Evolutionary conservation across 164 flowering plant species (phyloP).

Genomic region (Nymphaea colorata): DNA sequence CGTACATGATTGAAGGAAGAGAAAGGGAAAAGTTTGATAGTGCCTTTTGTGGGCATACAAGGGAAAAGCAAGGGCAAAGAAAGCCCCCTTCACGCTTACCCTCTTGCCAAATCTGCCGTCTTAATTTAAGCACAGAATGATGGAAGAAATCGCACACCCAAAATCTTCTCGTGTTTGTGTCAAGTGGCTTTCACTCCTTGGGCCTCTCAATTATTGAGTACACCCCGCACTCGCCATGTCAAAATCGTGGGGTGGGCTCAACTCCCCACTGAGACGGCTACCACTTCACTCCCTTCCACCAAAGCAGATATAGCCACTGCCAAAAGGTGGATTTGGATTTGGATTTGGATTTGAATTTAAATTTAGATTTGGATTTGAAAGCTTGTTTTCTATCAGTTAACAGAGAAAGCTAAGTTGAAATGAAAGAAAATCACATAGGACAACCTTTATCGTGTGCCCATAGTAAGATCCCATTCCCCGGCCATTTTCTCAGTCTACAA

Average conservation of each 20-base stretch:
- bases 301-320: background rate
- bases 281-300: background rate
- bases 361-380: no score
- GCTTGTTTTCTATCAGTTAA: no score
- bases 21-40: background rate
- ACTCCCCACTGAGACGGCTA: background rate
- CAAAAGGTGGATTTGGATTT: no score
- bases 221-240: background rate
- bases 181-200: background rate
- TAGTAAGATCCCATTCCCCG: background rate
- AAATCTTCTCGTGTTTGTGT: background rate
- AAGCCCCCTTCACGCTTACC: background rate
- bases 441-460: background rate
- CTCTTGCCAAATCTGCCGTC: background rate
- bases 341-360: no score
- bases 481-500: background rate
- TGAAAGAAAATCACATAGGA: no score
- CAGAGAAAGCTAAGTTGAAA: no score
- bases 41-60: background rate
- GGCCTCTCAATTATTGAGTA: background rate
- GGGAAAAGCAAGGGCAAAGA: background rate
- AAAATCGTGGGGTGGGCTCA: background rate
- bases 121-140: no score
- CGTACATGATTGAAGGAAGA: background rate
- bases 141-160: background rate